phyloP scores from a whole-genome alignment of 1,284 basidiomycete genomes.

The Boletus austroedulis region DNA sequence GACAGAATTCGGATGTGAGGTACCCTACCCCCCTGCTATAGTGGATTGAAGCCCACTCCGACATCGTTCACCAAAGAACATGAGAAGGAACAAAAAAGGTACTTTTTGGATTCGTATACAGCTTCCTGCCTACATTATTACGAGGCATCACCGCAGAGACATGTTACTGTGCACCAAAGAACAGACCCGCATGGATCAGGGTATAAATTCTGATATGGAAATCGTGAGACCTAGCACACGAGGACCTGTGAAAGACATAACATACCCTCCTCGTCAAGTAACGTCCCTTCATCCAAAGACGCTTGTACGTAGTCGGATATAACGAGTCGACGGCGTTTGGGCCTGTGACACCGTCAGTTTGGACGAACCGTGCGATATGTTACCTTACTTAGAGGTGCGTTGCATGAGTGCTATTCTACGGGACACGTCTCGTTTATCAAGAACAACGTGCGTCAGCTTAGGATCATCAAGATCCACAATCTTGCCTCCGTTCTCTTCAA shows the following conservation, averaged over 20 bases:
- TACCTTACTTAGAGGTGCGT: slow-evolving; percentile 62
- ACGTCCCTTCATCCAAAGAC: slow-evolving; percentile 74
- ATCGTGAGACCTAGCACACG: slow-evolving; percentile 4
- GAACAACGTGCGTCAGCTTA: slow-evolving; percentile 80
- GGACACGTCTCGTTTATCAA: slow-evolving; percentile 74
- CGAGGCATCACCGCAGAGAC: background rate
- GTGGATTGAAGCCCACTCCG: no score
- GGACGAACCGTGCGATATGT: background rate
- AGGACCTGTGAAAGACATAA: background rate
- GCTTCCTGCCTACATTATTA: no score
- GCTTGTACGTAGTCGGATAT: slow-evolving; percentile 73
- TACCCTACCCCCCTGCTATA: no score
- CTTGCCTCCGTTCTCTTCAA: slow-evolving; percentile 69
- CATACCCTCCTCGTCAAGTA: slow-evolving; percentile 74
- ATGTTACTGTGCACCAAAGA: background rate
- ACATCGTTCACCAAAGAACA: no score
- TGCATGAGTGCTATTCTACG: slow-evolving; percentile 69
- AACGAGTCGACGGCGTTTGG: slow-evolving; percentile 76
- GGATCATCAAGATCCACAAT: slow-evolving; percentile 66
- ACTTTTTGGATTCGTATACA: no score
- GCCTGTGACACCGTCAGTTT: slow-evolving; percentile 41
- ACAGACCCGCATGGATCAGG: slow-evolving; percentile 12
- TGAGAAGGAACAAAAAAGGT: no score
- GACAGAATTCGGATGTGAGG: no score
- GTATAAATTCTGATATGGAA: slow-evolving; percentile 18